Conservation (phyloP, 768 basidiomycete genomes). For the Neoboletus subvelutipes region DNA sequence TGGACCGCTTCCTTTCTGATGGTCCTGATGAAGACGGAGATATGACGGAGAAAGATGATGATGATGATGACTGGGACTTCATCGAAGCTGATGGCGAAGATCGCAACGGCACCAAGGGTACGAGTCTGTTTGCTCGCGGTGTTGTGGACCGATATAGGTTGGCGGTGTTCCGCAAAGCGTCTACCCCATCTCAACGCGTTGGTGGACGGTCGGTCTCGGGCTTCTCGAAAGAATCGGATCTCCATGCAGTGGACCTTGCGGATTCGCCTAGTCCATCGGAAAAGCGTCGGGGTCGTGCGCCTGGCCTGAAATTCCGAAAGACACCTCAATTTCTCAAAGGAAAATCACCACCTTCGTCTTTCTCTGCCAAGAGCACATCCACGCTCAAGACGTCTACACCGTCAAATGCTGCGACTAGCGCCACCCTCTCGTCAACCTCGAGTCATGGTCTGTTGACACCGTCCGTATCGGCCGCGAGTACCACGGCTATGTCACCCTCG, state of each 20-base stretch:
- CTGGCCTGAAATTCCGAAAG: slow-evolving; percentile 71
- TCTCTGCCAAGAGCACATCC: slow-evolving; percentile 32
- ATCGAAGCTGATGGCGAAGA: slow-evolving; percentile 84
- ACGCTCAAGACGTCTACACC: slow-evolving; percentile 39
- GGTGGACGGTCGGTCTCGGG: slow-evolving; percentile 54
- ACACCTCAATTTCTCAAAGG: slow-evolving; percentile 72
- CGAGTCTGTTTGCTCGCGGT: slow-evolving; percentile 86
- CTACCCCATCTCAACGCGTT: slow-evolving; percentile 55
- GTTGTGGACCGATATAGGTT: slow-evolving; percentile 86
- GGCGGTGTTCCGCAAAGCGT: slow-evolving; percentile 82
- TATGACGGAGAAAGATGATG: slow-evolving; percentile 48
- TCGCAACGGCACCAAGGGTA: slow-evolving; percentile 74
- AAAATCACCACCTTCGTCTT: slow-evolving; percentile 56
- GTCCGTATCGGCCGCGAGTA: slow-evolving; percentile 54
- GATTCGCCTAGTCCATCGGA: slow-evolving; percentile 48
- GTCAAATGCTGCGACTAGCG: slow-evolving; percentile 43
- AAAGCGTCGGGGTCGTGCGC: slow-evolving; percentile 65
- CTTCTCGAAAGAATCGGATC: slow-evolving; percentile 54
- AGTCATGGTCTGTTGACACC: slow-evolving; percentile 58
- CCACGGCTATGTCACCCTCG: slow-evolving; percentile 55
- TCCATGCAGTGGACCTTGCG: slow-evolving; percentile 36
- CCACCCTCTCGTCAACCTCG: slow-evolving; percentile 38
- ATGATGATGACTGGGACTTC: slow-evolving; percentile 92
- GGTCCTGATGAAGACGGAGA: slow-evolving; percentile 44
- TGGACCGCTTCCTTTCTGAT: slow-evolving; percentile 71